Evolutionary conservation across 179 eudicot genomes (phyloP).

Genomic region (Patellifolia procumbens): DNA sequence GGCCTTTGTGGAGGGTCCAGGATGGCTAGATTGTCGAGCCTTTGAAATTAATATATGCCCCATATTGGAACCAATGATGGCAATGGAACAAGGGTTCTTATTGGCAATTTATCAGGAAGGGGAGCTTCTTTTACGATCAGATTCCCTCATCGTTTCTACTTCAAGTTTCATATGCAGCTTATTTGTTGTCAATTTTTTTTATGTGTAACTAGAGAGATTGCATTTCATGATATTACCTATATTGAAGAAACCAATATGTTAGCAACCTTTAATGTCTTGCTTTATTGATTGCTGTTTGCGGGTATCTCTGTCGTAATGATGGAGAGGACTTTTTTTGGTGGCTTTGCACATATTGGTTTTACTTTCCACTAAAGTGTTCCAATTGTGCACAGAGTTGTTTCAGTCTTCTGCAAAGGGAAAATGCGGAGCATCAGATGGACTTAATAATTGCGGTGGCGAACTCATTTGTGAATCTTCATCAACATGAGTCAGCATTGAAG

Average conservation of each 20-base stretch:
- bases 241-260: neutral
- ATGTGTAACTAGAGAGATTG: neutral
- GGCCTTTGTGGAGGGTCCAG: neutral
- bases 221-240: neutral
- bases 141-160: neutral
- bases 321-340: neutral
- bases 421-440: constrained; percentile 40
- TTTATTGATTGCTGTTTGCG: neutral
- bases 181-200: neutral
- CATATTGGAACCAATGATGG: neutral
- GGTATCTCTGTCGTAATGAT: neutral
- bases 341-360: neutral
- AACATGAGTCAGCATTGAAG: constrained; percentile 65
- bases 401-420: constrained; percentile 40
- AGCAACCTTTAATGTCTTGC: neutral
- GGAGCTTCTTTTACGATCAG: neutral
- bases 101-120: neutral
- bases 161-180: neutral
- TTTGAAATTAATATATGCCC: neutral
- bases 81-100: neutral
- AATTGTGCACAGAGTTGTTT: constrained; percentile 53
- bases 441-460: constrained; percentile 64
- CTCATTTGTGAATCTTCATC: constrained; percentile 49
- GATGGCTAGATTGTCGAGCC: neutral
- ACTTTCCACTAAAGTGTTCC: constrained; percentile 24